These are phyloP conservation scores for baker's yeast (Saccharomyces cerevisiae) DNA, from an alignment of 805 yeast genomes.

Conservation along the genomic window DNA sequence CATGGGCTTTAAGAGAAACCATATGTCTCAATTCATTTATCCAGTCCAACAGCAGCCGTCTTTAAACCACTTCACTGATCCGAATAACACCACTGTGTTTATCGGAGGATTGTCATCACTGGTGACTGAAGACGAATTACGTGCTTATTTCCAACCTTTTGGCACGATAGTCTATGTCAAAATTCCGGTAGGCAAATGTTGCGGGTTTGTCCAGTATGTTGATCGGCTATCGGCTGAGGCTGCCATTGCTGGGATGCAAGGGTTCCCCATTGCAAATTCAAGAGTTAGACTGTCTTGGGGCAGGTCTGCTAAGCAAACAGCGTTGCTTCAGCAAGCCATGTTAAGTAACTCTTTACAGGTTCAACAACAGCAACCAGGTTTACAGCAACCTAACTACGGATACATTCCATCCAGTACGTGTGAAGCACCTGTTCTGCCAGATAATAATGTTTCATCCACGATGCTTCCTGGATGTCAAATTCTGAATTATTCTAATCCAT, in stretches of 20 bases:
- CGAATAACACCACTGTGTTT: conserved; percentile 68
- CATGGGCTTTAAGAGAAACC: background rate
- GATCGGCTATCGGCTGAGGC: conserved; percentile 75
- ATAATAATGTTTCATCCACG: background rate
- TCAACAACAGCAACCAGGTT: conserved; percentile 14
- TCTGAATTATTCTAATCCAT: background rate
- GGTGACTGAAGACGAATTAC: conserved; percentile 55
- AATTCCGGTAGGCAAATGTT: conserved; percentile 64
- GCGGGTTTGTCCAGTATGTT: conserved; percentile 82
- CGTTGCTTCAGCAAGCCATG: conserved; percentile 4
- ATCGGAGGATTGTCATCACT: conserved; percentile 56
- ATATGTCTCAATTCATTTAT: conserved; percentile 16
- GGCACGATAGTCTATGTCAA: conserved; percentile 73
- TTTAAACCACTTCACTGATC: conserved; percentile 63
- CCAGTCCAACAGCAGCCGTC: conserved; percentile 44
- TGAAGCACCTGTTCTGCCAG: background rate
- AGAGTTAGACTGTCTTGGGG: conserved; percentile 88
- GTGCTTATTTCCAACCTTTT: conserved; percentile 52
- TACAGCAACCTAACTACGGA: conserved; percentile 12
- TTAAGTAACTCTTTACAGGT: conserved; percentile 3
- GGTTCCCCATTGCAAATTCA: conserved; percentile 77
- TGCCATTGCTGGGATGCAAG: conserved; percentile 83
- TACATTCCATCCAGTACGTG: conserved; percentile 4
- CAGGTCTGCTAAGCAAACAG: conserved; percentile 36
- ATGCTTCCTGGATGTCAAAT: background rate